Percentiles rank a stretch among this genome's conserved stretches.
phyloP scores from a whole-genome alignment of 257 asterid species.

The Avicennia marina region DNA sequence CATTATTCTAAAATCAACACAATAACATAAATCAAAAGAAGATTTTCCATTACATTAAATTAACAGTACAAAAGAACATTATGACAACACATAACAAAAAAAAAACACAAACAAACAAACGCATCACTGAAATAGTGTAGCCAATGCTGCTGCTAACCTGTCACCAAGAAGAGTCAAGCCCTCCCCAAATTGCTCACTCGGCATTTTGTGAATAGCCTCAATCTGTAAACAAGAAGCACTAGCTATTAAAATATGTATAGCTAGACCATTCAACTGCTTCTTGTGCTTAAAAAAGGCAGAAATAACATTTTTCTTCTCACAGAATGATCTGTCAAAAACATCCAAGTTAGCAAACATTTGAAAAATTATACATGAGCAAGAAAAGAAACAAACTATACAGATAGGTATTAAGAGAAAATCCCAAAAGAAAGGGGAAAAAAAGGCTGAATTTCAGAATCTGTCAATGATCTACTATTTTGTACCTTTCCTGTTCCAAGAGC shows the following conservation, averaged over 20 bases:
- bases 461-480: not conserved
- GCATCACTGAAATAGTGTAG: too few relatives aligned
- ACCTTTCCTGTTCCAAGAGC: conserved; percentile 82
- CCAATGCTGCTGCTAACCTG: too few relatives aligned
- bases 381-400: too few relatives aligned
- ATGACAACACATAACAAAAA: not conserved
- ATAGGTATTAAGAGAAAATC: too few relatives aligned
- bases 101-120: not conserved
- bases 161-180: conserved; percentile 84
- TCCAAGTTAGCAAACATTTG: not conserved
- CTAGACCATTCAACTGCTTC: conserved; percentile 8
- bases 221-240: conserved; percentile 43
- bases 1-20: conserved; percentile 10
- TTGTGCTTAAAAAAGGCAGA: conserved; percentile 2
- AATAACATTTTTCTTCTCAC: not conserved
- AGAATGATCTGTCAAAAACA: not conserved
- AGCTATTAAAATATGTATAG: conserved; percentile 11
- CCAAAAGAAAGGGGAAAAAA: too few relatives aligned
- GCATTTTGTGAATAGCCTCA: conserved; percentile 51
- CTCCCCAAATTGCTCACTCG: conserved; percentile 67
- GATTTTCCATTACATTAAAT: conserved; percentile 1
- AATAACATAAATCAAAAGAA: conserved; percentile 3
- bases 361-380: not conserved
- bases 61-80: conserved; percentile 2
- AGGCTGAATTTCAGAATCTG: too few relatives aligned